Percentiles rank a stretch among this genome's conserved stretches.
Evolutionary conservation across 2,329 filamentous ascomycete genomes (phyloP).

Genomic region (Colletotrichum sp.): DNA sequence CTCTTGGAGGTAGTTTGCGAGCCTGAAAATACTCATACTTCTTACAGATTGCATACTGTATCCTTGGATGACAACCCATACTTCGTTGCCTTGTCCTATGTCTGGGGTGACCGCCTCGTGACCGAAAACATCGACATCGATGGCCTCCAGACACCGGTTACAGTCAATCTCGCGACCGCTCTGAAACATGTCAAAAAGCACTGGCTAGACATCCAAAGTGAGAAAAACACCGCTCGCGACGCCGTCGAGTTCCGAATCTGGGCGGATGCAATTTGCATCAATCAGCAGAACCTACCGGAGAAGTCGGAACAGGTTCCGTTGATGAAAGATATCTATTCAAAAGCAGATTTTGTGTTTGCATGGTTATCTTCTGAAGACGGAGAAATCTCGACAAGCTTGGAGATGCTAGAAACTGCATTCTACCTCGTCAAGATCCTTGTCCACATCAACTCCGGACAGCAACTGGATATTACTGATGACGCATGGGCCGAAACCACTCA

Average conservation of each 20-base stretch:
- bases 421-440: neutral
- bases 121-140: neutral
- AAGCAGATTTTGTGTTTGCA: neutral
- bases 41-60: neutral
- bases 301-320: neutral
- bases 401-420: neutral
- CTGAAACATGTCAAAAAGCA: neutral
- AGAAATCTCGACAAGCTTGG: neutral
- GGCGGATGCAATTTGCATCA: neutral
- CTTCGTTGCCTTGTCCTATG: neutral
- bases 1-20: neutral
- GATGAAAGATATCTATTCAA: neutral
- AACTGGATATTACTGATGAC: neutral
- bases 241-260: neutral
- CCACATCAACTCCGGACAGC: neutral
- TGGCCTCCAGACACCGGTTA: neutral
- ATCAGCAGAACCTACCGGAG: neutral
- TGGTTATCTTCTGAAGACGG: neutral
- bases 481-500: neutral
- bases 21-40: neutral
- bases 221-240: neutral
- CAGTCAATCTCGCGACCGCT: neutral
- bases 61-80: neutral
- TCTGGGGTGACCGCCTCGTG: neutral
- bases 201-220: neutral